phyloP scores from a whole-genome alignment of 176 grass and related monocot genomes.

The Avena atlantica region DNA sequence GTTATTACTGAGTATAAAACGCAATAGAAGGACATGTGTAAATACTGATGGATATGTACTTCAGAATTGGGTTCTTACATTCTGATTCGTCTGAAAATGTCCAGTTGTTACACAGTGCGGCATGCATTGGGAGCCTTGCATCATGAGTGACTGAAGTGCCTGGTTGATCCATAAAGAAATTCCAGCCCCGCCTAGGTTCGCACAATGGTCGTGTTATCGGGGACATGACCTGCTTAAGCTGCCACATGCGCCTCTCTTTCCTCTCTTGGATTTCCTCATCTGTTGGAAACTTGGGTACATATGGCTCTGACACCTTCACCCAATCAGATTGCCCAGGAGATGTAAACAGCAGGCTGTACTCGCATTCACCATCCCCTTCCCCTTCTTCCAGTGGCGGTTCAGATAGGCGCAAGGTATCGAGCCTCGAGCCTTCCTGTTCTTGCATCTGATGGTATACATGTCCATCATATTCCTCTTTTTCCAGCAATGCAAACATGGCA shows the following conservation, averaged over 20 bases:
- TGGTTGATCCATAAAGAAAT: background rate
- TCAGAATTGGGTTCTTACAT: slow-evolving; percentile 12
- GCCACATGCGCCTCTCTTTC: slow-evolving; percentile 1
- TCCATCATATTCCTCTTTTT: background rate
- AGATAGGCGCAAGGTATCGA: background rate
- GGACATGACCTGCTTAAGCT: background rate
- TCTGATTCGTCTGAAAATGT: background rate
- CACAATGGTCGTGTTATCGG: background rate
- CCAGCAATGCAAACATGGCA: background rate
- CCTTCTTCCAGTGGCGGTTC: background rate
- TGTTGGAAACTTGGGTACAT: slow-evolving; percentile 24
- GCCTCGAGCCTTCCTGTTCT: background rate
- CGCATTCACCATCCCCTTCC: no score
- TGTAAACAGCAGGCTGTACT: background rate
- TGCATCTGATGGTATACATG: no score
- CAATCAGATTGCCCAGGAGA: slow-evolving; percentile 9
- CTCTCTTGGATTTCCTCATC: background rate
- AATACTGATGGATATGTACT: background rate
- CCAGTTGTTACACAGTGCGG: background rate
- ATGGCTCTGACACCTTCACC: background rate
- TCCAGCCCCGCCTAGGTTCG: background rate
- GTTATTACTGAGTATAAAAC: background rate
- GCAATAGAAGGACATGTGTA: background rate
- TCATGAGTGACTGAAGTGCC: background rate
- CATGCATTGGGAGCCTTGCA: background rate